Conservation (phyloP, 2,329 filamentous ascomycete genomes). For the Mycosphaerella sp. region DNA sequence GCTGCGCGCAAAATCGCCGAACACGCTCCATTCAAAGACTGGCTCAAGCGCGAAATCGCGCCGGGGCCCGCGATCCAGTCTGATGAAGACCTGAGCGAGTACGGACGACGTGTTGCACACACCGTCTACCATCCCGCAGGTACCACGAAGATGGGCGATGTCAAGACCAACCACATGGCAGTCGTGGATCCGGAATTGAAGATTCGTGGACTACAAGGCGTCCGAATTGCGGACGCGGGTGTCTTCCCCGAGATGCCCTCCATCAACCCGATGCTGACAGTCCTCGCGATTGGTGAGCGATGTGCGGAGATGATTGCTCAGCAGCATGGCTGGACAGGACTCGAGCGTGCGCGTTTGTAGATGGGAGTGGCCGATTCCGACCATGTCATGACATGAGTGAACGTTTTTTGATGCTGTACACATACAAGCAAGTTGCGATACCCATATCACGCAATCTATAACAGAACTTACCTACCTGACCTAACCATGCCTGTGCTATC, state of each 20-base stretch:
- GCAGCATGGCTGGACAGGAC: conserved; percentile 60
- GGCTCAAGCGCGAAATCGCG: conserved; percentile 76
- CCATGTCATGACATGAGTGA: neutral
- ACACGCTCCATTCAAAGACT: conserved; percentile 70
- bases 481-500: too few relatives aligned
- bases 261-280: conserved; percentile 88
- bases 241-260: conserved; percentile 82
- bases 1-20: conserved; percentile 70
- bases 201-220: conserved; percentile 62
- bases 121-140: conserved; percentile 88
- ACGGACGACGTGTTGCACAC: conserved; percentile 73
- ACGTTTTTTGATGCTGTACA: neutral
- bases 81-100: conserved; percentile 75
- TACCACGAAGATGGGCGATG: conserved; percentile 84
- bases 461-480: too few relatives aligned
- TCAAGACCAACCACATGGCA: conserved; percentile 59
- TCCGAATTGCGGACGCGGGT: conserved; percentile 79
- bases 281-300: conserved; percentile 74
- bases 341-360: conserved; percentile 50
- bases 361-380: neutral
- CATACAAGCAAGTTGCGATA: neutral
- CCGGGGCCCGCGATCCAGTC: conserved; percentile 66
- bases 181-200: conserved; percentile 73
- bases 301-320: conserved; percentile 76
- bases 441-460: too few relatives aligned